These are phyloP conservation scores for Ilex paraguariensis DNA, from an alignment of 305 asterid genomes.

Conservation along the genomic window DNA sequence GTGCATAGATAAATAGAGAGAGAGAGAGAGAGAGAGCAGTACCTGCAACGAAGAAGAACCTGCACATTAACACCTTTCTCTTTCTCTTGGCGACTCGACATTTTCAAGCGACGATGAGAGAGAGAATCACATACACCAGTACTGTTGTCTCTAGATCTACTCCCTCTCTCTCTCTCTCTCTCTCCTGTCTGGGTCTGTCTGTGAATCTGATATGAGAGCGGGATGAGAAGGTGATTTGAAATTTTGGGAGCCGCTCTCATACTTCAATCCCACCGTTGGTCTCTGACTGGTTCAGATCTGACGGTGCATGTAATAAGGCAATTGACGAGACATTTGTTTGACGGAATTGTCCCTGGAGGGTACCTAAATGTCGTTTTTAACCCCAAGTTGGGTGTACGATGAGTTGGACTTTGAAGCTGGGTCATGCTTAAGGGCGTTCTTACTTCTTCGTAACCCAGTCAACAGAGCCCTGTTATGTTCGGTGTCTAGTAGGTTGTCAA, in stretches of 20 bases:
- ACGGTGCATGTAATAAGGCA: not conserved
- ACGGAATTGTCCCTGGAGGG: too few relatives aligned
- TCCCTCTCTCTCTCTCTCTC: not conserved
- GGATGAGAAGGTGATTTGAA: constrained; percentile 25
- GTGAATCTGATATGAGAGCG: constrained; percentile 16
- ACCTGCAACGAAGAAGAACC: constrained; percentile 98
- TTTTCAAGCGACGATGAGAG: constrained; percentile 11
- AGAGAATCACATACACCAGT: not conserved
- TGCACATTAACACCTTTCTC: constrained; percentile 86
- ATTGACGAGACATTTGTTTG: too few relatives aligned
- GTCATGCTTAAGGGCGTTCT: too few relatives aligned
- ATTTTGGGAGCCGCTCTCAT: constrained; percentile 21
- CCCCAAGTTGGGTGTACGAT: too few relatives aligned
- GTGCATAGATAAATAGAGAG: not conserved
- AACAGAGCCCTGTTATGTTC: too few relatives aligned
- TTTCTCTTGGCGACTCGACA: constrained; percentile 67
- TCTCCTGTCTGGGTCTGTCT: not conserved
- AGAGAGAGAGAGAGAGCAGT: not conserved
- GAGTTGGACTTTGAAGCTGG: too few relatives aligned
- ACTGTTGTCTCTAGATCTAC: constrained; percentile 12
- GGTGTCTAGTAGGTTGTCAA: too few relatives aligned
- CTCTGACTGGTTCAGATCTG: not conserved
- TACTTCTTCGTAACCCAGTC: too few relatives aligned
- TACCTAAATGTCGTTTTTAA: too few relatives aligned
- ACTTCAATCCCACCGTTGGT: constrained; percentile 13